Conservation (phyloP, 148 eudicot species). For the Gaultheria prostrata region DNA sequence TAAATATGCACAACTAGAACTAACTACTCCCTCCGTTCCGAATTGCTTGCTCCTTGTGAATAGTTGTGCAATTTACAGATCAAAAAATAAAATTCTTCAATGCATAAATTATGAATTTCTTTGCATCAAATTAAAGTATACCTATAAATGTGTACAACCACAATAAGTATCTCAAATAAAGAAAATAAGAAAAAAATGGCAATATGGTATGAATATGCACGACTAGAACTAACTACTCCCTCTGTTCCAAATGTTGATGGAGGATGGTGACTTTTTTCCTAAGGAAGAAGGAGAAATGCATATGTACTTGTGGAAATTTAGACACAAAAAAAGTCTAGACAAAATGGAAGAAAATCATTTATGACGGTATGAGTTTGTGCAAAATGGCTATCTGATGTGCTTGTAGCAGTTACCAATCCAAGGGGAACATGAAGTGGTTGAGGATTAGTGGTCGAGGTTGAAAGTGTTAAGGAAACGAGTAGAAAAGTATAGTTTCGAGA, state of each 20-base stretch:
- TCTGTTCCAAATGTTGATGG: not conserved
- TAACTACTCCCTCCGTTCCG: no score
- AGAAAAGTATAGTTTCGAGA: not conserved
- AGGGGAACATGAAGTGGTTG: no score
- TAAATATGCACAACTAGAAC: no score
- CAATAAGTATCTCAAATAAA: no score
- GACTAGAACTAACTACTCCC: no score
- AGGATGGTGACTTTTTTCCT: not conserved
- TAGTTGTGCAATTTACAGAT: not conserved
- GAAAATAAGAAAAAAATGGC: no score
- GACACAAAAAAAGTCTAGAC: not conserved
- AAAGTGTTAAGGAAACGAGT: no score
- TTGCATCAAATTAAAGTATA: not conserved
- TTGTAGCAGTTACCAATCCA: no score
- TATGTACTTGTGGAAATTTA: not conserved
- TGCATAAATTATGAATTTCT: not conserved
- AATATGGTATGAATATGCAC: no score
- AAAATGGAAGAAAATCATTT: not conserved
- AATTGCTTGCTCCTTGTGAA: no score
- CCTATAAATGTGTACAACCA: no score
- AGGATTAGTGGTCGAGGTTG: no score
- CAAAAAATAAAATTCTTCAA: not conserved
- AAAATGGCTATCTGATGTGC: not conserved
- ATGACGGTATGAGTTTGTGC: not conserved
- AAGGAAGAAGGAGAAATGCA: not conserved